Base-by-base conservation (phyloP, 768 basidiomycete species). In the Suillus americanus region DNA sequence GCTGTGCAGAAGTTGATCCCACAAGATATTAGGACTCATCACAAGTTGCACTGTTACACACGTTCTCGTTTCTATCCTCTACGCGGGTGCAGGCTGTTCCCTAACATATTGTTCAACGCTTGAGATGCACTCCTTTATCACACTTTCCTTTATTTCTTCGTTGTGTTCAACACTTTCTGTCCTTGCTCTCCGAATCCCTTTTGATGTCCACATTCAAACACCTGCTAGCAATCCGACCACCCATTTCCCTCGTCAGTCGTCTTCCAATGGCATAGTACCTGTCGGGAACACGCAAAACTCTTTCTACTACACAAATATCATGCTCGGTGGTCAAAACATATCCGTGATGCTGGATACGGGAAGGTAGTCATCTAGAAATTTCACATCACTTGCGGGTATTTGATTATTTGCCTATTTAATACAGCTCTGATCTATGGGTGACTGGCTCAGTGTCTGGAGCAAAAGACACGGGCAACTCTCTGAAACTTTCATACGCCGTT, bases 401-500 rank as follows among this genome's bases (percentile, higher is more conserved):
- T 59, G 63, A 55, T 66, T 57, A 62, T 60, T 35, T 46, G 13
- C 45, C 53, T 1, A 30, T 62, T 23, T 38, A n/a, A n/a, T n/a
- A 41, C 65, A 92, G 91, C 68, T 89, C 90, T 45, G 91, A 93
- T 73, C 75, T 93, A 43, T 93, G 91, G 91, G 89, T 90, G 74
- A 75, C 78, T 7, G 83, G 79, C 28, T 70, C 75, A 50, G 81
- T 84, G 23, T 80, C 89, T 8, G 73, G 74, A 30, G 78, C 86
- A 41, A 82, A 78, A 51, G 85, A 89, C 68, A 80, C 86, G 0
- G 89, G 89, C 14, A 80, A 84, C 60, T 72, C 81, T 12, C 74
- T 86, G 16, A 83, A 84, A 2, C 74, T 93, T 23, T 76, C 80
- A 8, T 93, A 92, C 67, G 91, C 91, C 9, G 83, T 92, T 28